Conservation (phyloP, 306 rosid genomes). For the Rosa multiflora region DNA sequence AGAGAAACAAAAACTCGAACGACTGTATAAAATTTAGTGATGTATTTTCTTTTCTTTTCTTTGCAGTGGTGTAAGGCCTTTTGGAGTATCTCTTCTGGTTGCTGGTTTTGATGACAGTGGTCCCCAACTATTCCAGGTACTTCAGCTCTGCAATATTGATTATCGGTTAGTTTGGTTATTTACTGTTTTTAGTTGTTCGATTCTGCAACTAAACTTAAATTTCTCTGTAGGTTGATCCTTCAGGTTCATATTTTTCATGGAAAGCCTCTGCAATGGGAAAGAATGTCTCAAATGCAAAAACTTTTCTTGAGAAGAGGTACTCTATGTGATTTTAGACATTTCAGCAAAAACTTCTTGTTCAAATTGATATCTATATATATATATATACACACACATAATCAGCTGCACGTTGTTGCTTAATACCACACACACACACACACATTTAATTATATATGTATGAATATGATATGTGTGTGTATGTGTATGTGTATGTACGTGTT, state of each 20-base stretch:
- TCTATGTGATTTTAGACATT: slow-evolving; percentile 5
- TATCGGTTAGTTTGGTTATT: background rate
- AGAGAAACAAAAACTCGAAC: background rate
- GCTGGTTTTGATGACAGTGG: slow-evolving; percentile 95
- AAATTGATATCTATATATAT: background rate
- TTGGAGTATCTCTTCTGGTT: slow-evolving; percentile 90
- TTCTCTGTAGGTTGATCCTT: slow-evolving; percentile 81
- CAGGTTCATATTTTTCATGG: slow-evolving; percentile 97
- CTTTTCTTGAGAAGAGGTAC: slow-evolving; percentile 99
- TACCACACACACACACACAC: too few species aligned
- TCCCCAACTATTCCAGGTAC: slow-evolving; percentile 91
- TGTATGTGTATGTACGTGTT: background rate
- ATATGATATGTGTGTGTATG: background rate
- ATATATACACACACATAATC: too few species aligned
- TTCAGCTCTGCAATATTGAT: background rate
- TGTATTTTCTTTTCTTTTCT: slow-evolving; percentile 11
- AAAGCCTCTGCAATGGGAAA: slow-evolving; percentile 99
- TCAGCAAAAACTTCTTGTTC: background rate
- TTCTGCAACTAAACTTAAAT: slow-evolving; percentile 10
- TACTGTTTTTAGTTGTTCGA: background rate
- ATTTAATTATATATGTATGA: too few species aligned
- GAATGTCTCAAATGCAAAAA: slow-evolving; percentile 93
- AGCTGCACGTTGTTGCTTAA: too few species aligned
- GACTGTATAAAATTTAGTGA: slow-evolving; percentile 11
- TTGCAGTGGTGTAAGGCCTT: slow-evolving; percentile 94